Evolutionary conservation across 805 yeast genomes (phyloP).

Genomic region (Starmerella asiatica): DNA sequence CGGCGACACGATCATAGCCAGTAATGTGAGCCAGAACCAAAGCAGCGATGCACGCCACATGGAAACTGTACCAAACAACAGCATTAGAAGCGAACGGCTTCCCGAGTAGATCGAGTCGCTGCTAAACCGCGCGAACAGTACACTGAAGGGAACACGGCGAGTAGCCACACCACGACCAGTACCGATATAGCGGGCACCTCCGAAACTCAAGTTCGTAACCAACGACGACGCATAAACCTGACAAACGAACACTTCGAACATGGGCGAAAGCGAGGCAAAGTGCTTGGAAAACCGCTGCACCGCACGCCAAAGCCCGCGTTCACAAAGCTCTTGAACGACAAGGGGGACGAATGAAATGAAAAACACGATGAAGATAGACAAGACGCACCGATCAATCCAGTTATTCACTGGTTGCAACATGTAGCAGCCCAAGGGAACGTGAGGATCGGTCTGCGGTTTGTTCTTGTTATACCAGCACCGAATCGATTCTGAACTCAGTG

Average conservation of each 20-base stretch:
- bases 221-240: conserved; percentile 79
- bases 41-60: conserved; percentile 91
- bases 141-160: conserved; percentile 57
- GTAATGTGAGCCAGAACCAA: conserved; percentile 94
- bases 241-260: conserved; percentile 90
- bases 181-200: conserved; percentile 83
- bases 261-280: conserved; percentile 67
- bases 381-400: conserved; percentile 80
- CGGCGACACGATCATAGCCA: conserved; percentile 83
- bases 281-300: conserved; percentile 57
- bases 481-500: conserved; percentile 60
- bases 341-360: conserved; percentile 83
- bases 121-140: conserved; percentile 64
- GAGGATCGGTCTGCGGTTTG: conserved; percentile 59
- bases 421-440: conserved; percentile 71
- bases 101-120: conserved; percentile 69
- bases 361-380: conserved; percentile 84
- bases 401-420: conserved; percentile 71
- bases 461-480: conserved; percentile 52
- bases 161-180: conserved; percentile 94
- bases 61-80: conserved; percentile 61
- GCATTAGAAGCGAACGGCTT: conserved; percentile 48
- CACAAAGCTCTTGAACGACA: conserved; percentile 74
- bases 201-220: conserved; percentile 62
- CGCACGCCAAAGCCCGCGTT: conserved; percentile 72